These are phyloP conservation scores for Salix brachista DNA, from an alignment of 345 rosid species.

Conservation along the genomic window DNA sequence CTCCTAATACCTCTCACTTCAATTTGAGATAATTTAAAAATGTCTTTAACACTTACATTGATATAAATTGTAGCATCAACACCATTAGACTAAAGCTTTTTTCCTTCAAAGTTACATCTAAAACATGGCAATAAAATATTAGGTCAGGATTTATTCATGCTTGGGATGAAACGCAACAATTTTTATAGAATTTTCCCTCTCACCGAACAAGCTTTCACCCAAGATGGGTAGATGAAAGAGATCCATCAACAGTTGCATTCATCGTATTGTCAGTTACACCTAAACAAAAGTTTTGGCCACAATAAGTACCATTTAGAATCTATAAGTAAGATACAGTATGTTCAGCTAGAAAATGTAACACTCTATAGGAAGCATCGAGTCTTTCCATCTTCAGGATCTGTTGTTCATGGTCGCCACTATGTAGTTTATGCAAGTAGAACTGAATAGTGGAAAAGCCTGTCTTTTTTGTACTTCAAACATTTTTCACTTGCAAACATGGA, in stretches of 20 bases:
- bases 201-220: too few species aligned
- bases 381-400: not conserved
- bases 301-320: not conserved
- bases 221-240: slow-evolving; percentile 41
- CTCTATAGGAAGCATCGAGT: not conserved
- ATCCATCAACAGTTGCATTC: slow-evolving; percentile 38
- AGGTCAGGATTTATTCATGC: too few species aligned
- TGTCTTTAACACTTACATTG: too few species aligned
- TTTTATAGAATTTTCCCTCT: too few species aligned
- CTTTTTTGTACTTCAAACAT: not conserved
- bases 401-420: not conserved
- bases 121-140: too few species aligned
- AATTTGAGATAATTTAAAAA: too few species aligned
- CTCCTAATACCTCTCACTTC: too few species aligned
- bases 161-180: too few species aligned
- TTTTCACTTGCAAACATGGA: not conserved
- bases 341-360: not conserved
- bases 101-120: too few species aligned
- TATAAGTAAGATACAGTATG: not conserved
- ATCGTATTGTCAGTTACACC: slow-evolving; percentile 64
- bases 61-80: too few species aligned
- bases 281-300: not conserved
- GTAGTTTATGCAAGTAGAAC: not conserved
- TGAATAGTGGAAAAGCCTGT: not conserved
- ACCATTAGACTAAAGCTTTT: too few species aligned